These are phyloP conservation scores for Diplodia intermedia DNA, from an alignment of 2,329 filamentous ascomycete genomes.

Conservation along the genomic window DNA sequence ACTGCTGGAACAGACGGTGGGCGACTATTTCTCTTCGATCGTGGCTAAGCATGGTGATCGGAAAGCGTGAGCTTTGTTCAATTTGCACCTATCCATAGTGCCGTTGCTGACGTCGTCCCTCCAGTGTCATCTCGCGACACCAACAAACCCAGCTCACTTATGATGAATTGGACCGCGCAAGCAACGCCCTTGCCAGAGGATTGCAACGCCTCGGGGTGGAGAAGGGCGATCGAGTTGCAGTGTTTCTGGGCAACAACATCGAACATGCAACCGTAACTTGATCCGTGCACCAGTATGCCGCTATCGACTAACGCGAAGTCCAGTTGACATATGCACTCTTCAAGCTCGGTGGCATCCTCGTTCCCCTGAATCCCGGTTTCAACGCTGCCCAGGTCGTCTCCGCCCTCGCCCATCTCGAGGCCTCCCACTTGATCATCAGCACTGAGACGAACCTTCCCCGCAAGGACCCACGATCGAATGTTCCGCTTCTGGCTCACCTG, in stretches of 20 bases:
- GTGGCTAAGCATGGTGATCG: constrained; percentile 70
- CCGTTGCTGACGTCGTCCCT: constrained; percentile 29
- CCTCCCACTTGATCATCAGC: constrained; percentile 79
- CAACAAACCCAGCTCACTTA: constrained; percentile 76
- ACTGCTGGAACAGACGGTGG: constrained; percentile 71
- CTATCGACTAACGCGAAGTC: constrained; percentile 37
- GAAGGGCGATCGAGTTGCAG: constrained; percentile 84
- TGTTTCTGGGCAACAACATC: constrained; percentile 83
- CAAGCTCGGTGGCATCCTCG: constrained; percentile 91
- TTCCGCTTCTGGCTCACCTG: constrained; percentile 63
- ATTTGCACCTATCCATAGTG: too few relatives aligned
- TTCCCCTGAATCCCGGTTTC: constrained; percentile 93
- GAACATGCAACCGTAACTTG: constrained; percentile 76
- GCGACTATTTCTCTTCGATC: constrained; percentile 72
- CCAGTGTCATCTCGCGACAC: constrained; percentile 63
- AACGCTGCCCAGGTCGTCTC: constrained; percentile 78
- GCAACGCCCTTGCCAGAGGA: constrained; percentile 76
- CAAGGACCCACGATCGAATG: constrained; percentile 66
- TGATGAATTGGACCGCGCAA: constrained; percentile 73
- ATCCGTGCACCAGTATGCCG: background rate
- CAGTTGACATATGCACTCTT: constrained; percentile 81
- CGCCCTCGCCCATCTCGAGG: constrained; percentile 77
- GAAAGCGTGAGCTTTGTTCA: constrained; percentile 56
- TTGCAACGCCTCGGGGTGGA: constrained; percentile 73
- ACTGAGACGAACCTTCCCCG: constrained; percentile 82